phyloP scores from a whole-genome alignment of 164 flowering plant species.

The Aristolochia contorta region DNA sequence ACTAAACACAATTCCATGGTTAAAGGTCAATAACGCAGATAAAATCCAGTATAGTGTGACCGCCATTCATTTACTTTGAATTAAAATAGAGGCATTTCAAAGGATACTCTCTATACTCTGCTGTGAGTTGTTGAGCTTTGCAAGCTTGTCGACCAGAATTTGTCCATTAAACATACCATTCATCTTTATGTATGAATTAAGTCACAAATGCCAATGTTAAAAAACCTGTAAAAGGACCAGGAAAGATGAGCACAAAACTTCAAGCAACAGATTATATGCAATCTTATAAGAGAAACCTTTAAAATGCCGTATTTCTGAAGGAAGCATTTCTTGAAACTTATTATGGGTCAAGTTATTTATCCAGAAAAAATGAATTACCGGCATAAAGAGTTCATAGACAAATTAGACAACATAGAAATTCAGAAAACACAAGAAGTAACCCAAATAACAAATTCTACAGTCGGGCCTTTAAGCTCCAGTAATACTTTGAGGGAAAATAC shows the following conservation, averaged over 20 bases:
- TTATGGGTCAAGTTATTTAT: background rate
- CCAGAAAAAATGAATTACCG: no score
- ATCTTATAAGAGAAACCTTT: no score
- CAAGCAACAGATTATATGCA: background rate
- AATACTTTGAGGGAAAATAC: no score
- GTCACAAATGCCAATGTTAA: background rate
- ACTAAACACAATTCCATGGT: no score
- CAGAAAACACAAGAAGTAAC: no score
- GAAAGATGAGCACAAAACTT: background rate
- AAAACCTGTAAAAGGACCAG: background rate
- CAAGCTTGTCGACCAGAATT: conserved; percentile 78
- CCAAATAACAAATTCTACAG: no score
- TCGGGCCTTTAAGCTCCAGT: no score
- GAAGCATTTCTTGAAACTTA: background rate
- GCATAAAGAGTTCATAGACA: no score
- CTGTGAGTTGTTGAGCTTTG: conserved; percentile 75
- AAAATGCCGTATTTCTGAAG: background rate
- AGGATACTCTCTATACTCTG: conserved; percentile 98
- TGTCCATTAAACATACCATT: conserved; percentile 76
- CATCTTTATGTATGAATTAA: conserved; percentile 22
- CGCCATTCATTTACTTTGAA: background rate
- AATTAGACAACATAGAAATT: no score
- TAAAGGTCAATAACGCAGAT: no score
- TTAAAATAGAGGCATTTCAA: background rate
- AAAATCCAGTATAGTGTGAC: no score